Evolutionary conservation across 2,329 filamentous ascomycete genomes (phyloP), one percentile per base, ranked within the genome.

Genomic region (Curvularia hawaiiensis): DNA sequence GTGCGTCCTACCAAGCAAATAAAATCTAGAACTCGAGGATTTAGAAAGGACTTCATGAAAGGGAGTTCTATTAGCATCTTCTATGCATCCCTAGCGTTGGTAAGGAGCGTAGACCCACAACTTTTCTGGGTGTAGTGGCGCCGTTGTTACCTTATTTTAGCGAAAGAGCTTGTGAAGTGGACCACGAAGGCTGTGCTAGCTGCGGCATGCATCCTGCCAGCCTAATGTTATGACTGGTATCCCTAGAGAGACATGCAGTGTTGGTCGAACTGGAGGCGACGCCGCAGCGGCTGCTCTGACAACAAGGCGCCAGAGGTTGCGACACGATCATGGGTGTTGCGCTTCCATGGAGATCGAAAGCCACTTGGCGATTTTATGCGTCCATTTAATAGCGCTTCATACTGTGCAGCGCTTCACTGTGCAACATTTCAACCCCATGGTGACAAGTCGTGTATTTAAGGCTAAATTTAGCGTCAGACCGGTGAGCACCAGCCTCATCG

Each of bases 11-110:
- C 72, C 24, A 62, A 58, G 3, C 56, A 69, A 2, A 67, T 78
- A 6, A 81, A 82, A 58, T 63, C 71, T 50, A 80, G 78, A 61
- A 74, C 76, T 47, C 69, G 77, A 10, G 77, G 79, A 54, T 79
- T 80, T 65, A 75, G 76, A 30, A 69, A 78, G 79, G 79, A 12
- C 62, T 81, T 39, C 76, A 77, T 0, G 73, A 71, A 7, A 67
- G 79, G 20, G 73, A 78, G 56, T 81, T 78, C 55, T 82, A 77
- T 64, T 76, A 78, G 56, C 74, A 82, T 62, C 70, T 80, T 16
- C 71, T 80, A 20, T 80, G 79, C 59, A 79, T 79, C 5, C 80
- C 80, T 5, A 79, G 79, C 0, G 54, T 79, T n/a, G 74, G 75
- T 52, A 75, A 71, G 1, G 73, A 72, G 0, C 75, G 75, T 63